A percentile compares a stretch with the other conserved stretches of the same genome.
Evolutionary conservation across 1,139 yeast genomes (phyloP).

Genomic region (Yamadazyma conglobata): DNA sequence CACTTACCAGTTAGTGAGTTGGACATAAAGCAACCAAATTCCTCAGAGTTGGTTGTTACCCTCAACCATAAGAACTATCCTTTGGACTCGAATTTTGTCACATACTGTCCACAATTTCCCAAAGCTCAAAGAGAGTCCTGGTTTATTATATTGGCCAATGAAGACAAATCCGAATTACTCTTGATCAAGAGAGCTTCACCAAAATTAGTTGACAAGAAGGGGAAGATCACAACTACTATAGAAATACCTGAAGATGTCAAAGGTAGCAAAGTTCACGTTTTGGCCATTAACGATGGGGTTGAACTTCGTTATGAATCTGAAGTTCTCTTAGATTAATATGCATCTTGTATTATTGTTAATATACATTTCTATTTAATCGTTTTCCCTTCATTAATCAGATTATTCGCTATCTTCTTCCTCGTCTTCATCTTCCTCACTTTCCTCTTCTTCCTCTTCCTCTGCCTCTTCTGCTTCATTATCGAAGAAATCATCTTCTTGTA

Average conservation of each 20-base stretch:
- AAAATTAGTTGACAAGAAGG: conserved; percentile 38
- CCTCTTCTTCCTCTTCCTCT: conserved; percentile 5
- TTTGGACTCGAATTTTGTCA: conserved; percentile 55
- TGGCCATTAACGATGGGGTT: conserved; percentile 65
- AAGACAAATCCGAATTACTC: conserved; percentile 43
- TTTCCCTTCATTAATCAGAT: not conserved
- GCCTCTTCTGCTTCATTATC: conserved; percentile 7
- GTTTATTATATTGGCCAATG: conserved; percentile 69
- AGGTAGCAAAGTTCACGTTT: conserved; percentile 43
- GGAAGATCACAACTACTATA: conserved; percentile 41
- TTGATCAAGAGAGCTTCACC: conserved; percentile 71
- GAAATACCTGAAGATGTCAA: conserved; percentile 48
- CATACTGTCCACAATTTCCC: conserved; percentile 79
- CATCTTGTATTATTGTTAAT: conserved; percentile 4
- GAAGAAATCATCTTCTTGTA: conserved; percentile 42
- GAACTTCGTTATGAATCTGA: conserved; percentile 39
- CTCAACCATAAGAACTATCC: conserved; percentile 55
- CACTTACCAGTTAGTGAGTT: conserved; percentile 49
- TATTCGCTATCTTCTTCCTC: conserved; percentile 1
- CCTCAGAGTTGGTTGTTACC: conserved; percentile 37
- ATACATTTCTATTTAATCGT: conserved; percentile 6
- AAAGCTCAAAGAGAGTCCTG: conserved; percentile 92
- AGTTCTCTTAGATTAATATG: conserved; percentile 1
- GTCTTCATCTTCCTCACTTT: conserved; percentile 2
- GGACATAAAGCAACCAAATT: conserved; percentile 27